Conservation (phyloP, 2,329 filamentous ascomycete genomes). For the Sordariomycetes sp. region DNA sequence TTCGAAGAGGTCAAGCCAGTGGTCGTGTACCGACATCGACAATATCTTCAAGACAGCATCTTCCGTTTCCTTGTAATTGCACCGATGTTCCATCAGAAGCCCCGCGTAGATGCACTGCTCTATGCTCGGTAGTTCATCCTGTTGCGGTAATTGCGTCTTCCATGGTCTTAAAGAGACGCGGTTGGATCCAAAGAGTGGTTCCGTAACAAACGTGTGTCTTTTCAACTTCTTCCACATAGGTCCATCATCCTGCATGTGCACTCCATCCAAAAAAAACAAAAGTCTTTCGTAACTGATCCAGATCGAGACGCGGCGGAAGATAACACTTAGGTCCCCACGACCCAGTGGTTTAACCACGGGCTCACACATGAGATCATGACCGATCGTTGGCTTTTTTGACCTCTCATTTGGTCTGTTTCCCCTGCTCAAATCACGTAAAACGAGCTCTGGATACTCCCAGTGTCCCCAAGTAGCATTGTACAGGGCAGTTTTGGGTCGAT, state of each 20-base stretch:
- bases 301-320: background rate
- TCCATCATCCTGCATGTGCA: too few relatives aligned
- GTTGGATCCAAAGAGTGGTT: background rate
- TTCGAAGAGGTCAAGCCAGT: background rate
- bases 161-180: too few relatives aligned
- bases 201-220: background rate
- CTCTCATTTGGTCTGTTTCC: background rate
- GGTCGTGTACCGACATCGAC: background rate
- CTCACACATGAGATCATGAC: background rate
- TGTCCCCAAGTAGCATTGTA: background rate
- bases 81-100: too few relatives aligned
- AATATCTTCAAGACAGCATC: background rate
- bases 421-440: too few relatives aligned
- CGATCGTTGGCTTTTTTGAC: background rate
- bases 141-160: background rate
- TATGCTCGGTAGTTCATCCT: background rate
- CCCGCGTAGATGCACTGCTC: too few relatives aligned
- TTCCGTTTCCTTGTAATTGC: background rate
- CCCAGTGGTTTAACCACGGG: background rate
- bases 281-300: too few relatives aligned
- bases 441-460: background rate
- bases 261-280: too few relatives aligned
- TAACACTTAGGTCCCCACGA: background rate
- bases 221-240: background rate
- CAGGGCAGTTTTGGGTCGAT: background rate